Conservation (phyloP, 352 stramenopile genomes). For the Pythium scleroteichum region DNA sequence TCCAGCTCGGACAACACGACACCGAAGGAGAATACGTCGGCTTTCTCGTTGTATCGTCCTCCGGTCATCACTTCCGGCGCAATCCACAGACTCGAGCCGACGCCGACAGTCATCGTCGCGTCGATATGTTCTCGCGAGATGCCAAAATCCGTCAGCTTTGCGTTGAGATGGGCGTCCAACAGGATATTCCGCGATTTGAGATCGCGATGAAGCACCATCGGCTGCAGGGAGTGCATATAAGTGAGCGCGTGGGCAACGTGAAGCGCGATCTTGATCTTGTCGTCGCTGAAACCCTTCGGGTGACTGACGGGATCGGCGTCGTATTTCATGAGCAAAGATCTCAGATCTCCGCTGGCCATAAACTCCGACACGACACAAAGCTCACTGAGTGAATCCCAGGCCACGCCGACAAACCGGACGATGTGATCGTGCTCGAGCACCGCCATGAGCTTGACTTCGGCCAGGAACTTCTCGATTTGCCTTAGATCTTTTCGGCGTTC, state of each 20-base stretch:
- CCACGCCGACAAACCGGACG: constrained; percentile 65
- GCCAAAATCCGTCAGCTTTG: constrained; percentile 22
- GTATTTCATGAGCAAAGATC: constrained; percentile 4
- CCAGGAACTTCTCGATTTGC: constrained; percentile 53
- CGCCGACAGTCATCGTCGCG: constrained; percentile 15
- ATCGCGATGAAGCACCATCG: constrained; percentile 15
- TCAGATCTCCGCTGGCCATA: constrained; percentile 20
- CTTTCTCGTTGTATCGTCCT: constrained; percentile 21
- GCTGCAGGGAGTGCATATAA: constrained; percentile 19
- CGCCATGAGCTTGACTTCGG: constrained; percentile 59
- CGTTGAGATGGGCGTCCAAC: constrained; percentile 9
- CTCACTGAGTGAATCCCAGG: constrained; percentile 41
- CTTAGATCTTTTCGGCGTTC: constrained; percentile 49
- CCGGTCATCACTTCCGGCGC: constrained; percentile 33
- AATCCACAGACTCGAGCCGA: constrained; percentile 31
- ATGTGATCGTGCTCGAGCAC: constrained; percentile 62
- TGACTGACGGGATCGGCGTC: not conserved
- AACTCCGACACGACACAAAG: constrained; percentile 32
- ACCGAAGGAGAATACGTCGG: constrained; percentile 20
- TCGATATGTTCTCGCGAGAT: constrained; percentile 12
- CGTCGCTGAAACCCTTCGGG: constrained; percentile 11
- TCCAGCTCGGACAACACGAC: constrained; percentile 13
- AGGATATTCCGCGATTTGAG: constrained; percentile 24
- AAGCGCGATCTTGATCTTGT: constrained; percentile 21
- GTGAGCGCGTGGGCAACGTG: constrained; percentile 14